Base-by-base conservation (phyloP, 495 filamentous ascomycete genomes). In the Penicillium soppii region DNA sequence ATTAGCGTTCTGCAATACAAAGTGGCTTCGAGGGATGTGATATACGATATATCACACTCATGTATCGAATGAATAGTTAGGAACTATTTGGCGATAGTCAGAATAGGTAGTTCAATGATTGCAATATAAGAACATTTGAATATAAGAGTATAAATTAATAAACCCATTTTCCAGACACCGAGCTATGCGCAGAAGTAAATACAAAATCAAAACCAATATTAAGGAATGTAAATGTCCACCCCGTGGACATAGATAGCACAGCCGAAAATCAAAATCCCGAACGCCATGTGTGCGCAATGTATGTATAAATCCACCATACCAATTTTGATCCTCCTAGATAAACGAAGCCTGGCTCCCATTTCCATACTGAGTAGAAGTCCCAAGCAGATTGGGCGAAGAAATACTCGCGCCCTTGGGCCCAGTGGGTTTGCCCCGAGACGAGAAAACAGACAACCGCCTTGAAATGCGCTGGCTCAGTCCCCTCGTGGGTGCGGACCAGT, bases 371-470 rank as follows among this genome's bases (percentile, higher is more conserved):
- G 50, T 70, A 32, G 68, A 70, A 25, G 69, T 64, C 7, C 69
- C 67, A 54, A 74, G 73, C 56, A 73, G 35, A 52, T 73, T 69
- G 21, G 71, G 71, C 42, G 68, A 59, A 6, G 70, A 73, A 43
- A 73, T 74, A 17, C 68, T 70, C 1, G 54, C 57, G 1, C 22
- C 13, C 37, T 58, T 46, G n/a, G 61, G 37, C 0, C 52, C 39
- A 6, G 47, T 36, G 9, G 52, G 39, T 39, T 63, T 64, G 29
- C 56, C 56, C 17, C 61, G 40, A 1, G 39, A 50, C 23, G 61
- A 62, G 42, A 67, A 68, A 12, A 65, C 56, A 8, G 58, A 64
- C n/a, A 62, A 35, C 12, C 57, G 48, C 9, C 59, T 51, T 0
- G 63, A 60, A 4, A 74, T 52, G 7, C 68, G 50, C 4, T 67